Conservation (phyloP, 768 basidiomycete genomes). For the Kondoa malvinella region DNA sequence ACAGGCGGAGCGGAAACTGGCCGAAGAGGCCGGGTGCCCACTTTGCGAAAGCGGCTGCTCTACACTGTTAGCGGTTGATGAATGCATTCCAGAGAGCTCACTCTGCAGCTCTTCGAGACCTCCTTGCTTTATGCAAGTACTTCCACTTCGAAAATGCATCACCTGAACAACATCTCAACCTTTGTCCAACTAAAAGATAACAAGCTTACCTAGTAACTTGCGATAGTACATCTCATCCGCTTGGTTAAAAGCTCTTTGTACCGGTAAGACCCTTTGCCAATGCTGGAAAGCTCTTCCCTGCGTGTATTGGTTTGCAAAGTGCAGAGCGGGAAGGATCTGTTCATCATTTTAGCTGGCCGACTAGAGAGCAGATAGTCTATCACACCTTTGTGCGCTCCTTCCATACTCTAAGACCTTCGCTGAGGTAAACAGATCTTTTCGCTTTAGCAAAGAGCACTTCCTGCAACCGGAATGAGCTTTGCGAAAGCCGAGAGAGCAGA, state of each 20-base stretch:
- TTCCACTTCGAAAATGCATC: slow-evolving; percentile 9
- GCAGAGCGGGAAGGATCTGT: slow-evolving; percentile 15
- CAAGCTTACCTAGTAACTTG: slow-evolving; percentile 8
- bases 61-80: slow-evolving; percentile 6
- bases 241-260: background rate
- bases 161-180: no score
- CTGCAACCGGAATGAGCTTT: slow-evolving; percentile 1
- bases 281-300: background rate
- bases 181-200: no score
- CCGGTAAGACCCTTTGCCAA: slow-evolving; percentile 11
- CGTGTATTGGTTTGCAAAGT: background rate
- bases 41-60: background rate
- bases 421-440: background rate
- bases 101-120: slow-evolving; percentile 12
- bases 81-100: background rate
- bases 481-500: background rate
- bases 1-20: background rate
- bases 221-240: slow-evolving; percentile 5
- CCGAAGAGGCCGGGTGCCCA: background rate
- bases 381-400: slow-evolving; percentile 10
- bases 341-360: background rate
- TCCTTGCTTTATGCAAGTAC: background rate
- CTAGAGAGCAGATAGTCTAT: background rate
- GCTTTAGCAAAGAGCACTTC: slow-evolving; percentile 6
- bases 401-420: slow-evolving; percentile 5